A percentile compares a stretch with the other conserved stretches of the same genome.
Conservation (phyloP, 2,329 filamentous ascomycete genomes). For the Cyphellophora attinorum region DNA sequence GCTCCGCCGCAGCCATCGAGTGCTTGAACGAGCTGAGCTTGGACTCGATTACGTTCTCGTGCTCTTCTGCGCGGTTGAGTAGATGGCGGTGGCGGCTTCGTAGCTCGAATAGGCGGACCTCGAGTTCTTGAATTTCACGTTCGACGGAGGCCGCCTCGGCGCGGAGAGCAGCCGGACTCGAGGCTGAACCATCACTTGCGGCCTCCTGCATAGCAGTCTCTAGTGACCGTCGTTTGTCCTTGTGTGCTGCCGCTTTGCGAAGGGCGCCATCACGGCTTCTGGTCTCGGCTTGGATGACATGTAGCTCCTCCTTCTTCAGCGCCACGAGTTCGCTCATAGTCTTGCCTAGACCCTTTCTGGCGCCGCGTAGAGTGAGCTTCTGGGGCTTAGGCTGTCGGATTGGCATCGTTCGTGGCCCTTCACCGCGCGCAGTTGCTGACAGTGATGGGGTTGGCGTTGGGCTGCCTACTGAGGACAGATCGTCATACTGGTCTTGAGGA, state of each 20-base stretch:
- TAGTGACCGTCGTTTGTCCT: slow-evolving; percentile 39
- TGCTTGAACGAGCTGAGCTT: slow-evolving; percentile 50
- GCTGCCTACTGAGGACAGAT: slow-evolving; percentile 38
- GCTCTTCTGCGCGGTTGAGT: slow-evolving; percentile 40
- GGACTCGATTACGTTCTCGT: slow-evolving; percentile 49
- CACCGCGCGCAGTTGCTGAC: slow-evolving; percentile 19
- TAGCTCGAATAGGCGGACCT: slow-evolving; percentile 46
- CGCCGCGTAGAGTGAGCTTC: slow-evolving; percentile 43
- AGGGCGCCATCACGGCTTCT: slow-evolving; percentile 37
- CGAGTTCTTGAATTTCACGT: slow-evolving; percentile 47
- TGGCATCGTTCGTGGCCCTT: slow-evolving; percentile 27
- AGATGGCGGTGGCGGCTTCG: slow-evolving; percentile 45
- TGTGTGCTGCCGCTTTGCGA: slow-evolving; percentile 41
- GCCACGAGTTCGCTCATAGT: slow-evolving; percentile 47
- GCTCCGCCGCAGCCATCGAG: slow-evolving; percentile 45
- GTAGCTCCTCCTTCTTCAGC: slow-evolving; percentile 48
- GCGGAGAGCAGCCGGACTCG: slow-evolving; percentile 34
- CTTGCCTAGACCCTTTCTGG: slow-evolving; percentile 46
- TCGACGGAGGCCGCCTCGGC: slow-evolving; percentile 44
- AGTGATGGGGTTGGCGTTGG: slow-evolving; percentile 28
- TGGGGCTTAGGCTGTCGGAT: slow-evolving; percentile 29
- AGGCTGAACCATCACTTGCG: slow-evolving; percentile 34
- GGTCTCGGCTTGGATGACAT: slow-evolving; percentile 37
- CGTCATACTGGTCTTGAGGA: slow-evolving; percentile 25
- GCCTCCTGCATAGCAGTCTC: slow-evolving; percentile 40